Evolutionary conservation across 1,284 basidiomycete species (phyloP).

Genomic region (Neonothopanus nambi): DNA sequence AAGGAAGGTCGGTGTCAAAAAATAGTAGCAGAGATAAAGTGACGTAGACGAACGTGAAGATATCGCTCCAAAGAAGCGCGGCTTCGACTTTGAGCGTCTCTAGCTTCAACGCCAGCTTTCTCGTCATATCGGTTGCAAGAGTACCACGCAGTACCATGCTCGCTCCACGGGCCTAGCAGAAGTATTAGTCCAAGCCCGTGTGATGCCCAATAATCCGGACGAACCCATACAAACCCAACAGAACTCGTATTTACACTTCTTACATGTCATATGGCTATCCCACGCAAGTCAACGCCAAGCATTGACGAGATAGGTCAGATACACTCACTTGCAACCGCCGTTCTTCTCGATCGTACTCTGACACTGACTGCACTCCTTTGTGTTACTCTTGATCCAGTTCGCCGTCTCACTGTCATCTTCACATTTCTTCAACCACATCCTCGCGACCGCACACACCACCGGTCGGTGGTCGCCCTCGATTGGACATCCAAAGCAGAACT

Average conservation of each 20-base stretch:
- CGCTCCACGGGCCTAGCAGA: constrained; percentile 87
- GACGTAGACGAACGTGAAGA: constrained; percentile 73
- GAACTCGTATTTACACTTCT: constrained; percentile 94
- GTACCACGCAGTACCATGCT: constrained; percentile 97
- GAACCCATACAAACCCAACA: constrained; percentile 82
- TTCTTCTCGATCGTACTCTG: constrained; percentile 99
- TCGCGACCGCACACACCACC: constrained; percentile 86
- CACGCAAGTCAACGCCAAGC: constrained; percentile 7
- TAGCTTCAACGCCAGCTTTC: constrained; percentile 84
- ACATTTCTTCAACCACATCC: constrained; percentile 97
- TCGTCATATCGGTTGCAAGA: constrained; percentile 98
- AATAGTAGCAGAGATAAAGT: constrained; percentile 6
- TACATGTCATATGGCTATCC: constrained; percentile 96
- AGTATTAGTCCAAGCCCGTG: neutral
- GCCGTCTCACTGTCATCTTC: constrained; percentile 97
- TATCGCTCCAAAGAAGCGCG: constrained; percentile 92
- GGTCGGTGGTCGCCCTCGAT: constrained; percentile 90
- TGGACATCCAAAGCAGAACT: constrained; percentile 91
- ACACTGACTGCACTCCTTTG: constrained; percentile 96
- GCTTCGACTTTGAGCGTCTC: constrained; percentile 87
- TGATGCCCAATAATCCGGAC: constrained; percentile 11
- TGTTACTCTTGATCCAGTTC: constrained; percentile 99
- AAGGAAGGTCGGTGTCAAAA: constrained; percentile 2
- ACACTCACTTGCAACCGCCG: constrained; percentile 95
- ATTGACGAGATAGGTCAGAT: constrained; percentile 13